Conservation (phyloP, 176 grass and related monocot genomes). For the Carex pumila region DNA sequence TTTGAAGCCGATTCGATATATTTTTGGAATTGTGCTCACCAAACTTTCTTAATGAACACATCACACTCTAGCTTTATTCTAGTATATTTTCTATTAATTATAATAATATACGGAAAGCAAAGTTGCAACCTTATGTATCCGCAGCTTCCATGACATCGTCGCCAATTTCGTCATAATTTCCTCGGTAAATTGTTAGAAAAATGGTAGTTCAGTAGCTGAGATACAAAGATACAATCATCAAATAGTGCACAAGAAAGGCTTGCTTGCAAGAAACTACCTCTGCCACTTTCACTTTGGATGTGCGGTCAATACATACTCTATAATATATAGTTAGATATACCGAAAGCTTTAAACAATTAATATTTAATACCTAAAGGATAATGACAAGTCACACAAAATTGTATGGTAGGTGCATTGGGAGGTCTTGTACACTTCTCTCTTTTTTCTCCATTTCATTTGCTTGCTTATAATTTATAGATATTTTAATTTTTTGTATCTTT, state of each 20-base stretch:
- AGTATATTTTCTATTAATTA: too few species aligned
- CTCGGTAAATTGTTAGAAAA: not conserved
- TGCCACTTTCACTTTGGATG: too few species aligned
- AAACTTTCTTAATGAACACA: too few species aligned
- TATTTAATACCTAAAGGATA: not conserved
- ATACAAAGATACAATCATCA: not conserved
- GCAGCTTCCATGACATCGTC: not conserved
- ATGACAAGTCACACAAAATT: not conserved
- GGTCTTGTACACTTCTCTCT: too few species aligned
- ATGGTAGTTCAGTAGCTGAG: not conserved
- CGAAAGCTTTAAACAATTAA: not conserved
- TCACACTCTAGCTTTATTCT: too few species aligned
- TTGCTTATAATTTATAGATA: too few species aligned
- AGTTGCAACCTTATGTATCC: too few species aligned
- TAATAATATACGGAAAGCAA: too few species aligned
- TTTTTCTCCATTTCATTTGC: too few species aligned
- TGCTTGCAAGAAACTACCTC: constrained; percentile 1
- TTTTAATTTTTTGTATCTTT: too few species aligned
- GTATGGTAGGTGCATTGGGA: not conserved
- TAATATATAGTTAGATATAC: not conserved
- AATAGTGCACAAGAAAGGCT: not conserved
- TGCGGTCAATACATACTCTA: not conserved
- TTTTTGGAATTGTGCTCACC: too few species aligned
- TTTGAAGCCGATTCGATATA: too few species aligned
- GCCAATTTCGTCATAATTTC: not conserved